These are phyloP conservation scores for Rubia tinctorum DNA, from an alignment of 305 asterid genomes.

Conservation along the genomic window DNA sequence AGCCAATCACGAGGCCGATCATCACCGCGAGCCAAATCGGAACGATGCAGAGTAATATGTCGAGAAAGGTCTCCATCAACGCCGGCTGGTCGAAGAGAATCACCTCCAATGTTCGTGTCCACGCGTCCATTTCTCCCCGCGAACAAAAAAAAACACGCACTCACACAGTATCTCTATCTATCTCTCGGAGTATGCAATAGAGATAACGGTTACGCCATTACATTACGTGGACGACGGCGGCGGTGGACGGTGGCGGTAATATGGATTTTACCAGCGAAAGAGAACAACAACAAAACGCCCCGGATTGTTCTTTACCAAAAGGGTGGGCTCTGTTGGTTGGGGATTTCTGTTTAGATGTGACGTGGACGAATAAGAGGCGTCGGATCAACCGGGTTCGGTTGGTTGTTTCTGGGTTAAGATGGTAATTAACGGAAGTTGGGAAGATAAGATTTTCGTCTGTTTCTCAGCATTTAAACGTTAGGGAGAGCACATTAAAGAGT, in stretches of 20 bases:
- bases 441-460: neutral
- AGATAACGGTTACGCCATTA: neutral
- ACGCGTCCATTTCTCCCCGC: slow-evolving; percentile 49
- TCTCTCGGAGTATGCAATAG: neutral
- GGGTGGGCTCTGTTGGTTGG: neutral
- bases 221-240: slow-evolving; percentile 2
- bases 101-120: slow-evolving; percentile 43
- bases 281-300: neutral
- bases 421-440: neutral
- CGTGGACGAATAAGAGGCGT: neutral
- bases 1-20: slow-evolving; percentile 89
- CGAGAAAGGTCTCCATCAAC: slow-evolving; percentile 81
- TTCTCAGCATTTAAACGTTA: neutral
- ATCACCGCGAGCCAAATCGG: slow-evolving; percentile 98
- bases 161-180: neutral
- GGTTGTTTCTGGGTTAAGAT: neutral
- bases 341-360: neutral
- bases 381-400: neutral
- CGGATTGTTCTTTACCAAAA: neutral
- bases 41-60: slow-evolving; percentile 76
- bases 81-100: slow-evolving; percentile 49
- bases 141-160: neutral
- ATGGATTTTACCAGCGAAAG: neutral
- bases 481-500: neutral
- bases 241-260: neutral